Evolutionary conservation across 306 rosid species (phyloP), one percentile per base, ranked within the genome.

Genomic region (Echinosophora koreensis): DNA sequence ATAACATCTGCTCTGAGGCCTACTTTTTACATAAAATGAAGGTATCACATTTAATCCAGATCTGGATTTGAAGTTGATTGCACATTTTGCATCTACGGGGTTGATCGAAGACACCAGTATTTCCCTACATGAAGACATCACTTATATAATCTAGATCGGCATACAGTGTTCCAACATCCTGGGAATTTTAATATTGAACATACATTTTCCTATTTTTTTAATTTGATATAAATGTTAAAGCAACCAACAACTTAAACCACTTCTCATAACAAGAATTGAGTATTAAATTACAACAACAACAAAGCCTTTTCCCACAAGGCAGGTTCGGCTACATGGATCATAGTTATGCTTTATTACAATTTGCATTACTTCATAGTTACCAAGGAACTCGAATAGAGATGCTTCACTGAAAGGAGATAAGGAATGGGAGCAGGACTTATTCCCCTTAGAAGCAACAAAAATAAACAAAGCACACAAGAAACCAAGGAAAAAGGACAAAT

Each of bases 221-320:
- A 14, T 4, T 6, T 13, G 41, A 10, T 44, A 5, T 52, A 61
- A 52, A 61, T 6, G 22, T 47, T 34, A 30, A 30, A 60, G 27
- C 12, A 60, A 15, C 22, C 38, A 74, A 74, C 69, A 42, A 18
- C 22, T 73, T 17, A 59, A 17, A 73, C 15, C 17, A 27, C 44
- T 57, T 46, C 41, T 1, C 44, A 59, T 15, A 28, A 14, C n/a
- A 67, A 30, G 22, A 72, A 58, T 13, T n/a, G 38, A 73, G 5
- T 5, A 41, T 8, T 27, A 6, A 6, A 55, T 38, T 27, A 54
- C 65, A 55, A 55, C 39, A 14, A 55, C 61, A 37, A 37, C 41
- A 37, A 37, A 37, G 6, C 7, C 6, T 4, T 37, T 37, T 37
- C 41, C 7, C 41, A 37, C 5, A 2, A 37, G 41, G 41, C 4